These are phyloP conservation scores for Plantago ovata DNA, from an alignment of 257 asterid genomes.

Conservation along the genomic window DNA sequence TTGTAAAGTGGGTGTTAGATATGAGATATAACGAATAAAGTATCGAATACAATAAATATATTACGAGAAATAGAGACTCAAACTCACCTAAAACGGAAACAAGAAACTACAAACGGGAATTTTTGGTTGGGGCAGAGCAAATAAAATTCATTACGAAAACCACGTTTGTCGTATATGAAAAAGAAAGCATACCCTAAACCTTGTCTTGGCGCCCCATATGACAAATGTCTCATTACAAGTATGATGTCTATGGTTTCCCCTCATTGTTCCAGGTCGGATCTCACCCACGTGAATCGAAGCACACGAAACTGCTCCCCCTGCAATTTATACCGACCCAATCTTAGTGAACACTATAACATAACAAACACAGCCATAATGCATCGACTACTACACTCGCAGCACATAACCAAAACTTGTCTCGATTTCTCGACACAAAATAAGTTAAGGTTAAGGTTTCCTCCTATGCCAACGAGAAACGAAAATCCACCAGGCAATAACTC, in stretches of 20 bases:
- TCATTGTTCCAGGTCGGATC: slow-evolving; percentile 64
- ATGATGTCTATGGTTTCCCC: slow-evolving; percentile 96
- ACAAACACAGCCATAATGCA: slow-evolving; percentile 10
- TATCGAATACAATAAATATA: too few species aligned
- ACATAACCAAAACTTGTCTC: slow-evolving; percentile 3
- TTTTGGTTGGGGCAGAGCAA: too few species aligned
- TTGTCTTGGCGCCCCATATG: slow-evolving; percentile 94
- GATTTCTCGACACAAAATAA: not conserved
- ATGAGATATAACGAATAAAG: too few species aligned
- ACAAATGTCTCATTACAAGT: slow-evolving; percentile 83
- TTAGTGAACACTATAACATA: slow-evolving; percentile 20
- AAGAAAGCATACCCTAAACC: slow-evolving; percentile 62
- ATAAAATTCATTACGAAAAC: not conserved
- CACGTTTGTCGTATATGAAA: slow-evolving; percentile 3
- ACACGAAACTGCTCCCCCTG: slow-evolving; percentile 84
- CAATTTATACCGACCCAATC: slow-evolving; percentile 7
- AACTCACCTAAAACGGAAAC: too few species aligned
- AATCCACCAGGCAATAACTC: too few species aligned
- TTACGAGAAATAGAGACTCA: too few species aligned
- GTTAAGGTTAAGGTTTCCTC: too few species aligned
- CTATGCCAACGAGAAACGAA: too few species aligned
- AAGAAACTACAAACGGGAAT: too few species aligned
- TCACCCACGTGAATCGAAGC: slow-evolving; percentile 76
- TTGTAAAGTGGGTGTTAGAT: too few species aligned
- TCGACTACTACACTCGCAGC: too few species aligned